Conservation (phyloP, 345 rosid species). For the Durio zibethinus region DNA sequence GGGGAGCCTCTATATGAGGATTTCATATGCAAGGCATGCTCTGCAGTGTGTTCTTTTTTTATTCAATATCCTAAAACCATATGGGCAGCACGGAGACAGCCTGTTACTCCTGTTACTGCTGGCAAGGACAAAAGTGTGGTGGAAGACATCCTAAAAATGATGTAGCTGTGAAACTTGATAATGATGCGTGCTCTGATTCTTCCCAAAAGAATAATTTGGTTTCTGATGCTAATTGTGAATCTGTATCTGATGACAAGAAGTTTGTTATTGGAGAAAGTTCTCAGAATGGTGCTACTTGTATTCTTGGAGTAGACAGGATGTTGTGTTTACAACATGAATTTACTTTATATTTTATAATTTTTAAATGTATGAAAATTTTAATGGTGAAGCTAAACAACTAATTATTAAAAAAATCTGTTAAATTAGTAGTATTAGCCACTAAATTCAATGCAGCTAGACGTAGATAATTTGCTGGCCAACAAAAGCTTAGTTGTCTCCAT, state of each 20-base stretch:
- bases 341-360: too few relatives aligned
- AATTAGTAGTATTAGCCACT: too few relatives aligned
- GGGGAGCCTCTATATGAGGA: slow-evolving; percentile 86
- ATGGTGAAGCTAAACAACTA: too few relatives aligned
- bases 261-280: slow-evolving; percentile 46
- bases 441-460: too few relatives aligned
- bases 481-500: too few relatives aligned
- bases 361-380: too few relatives aligned
- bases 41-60: slow-evolving; percentile 64
- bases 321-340: too few relatives aligned
- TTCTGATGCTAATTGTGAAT: slow-evolving; percentile 19
- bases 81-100: slow-evolving; percentile 41
- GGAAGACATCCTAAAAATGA: slow-evolving; percentile 35
- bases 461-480: too few relatives aligned
- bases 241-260: slow-evolving; percentile 24
- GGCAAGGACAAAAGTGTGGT: slow-evolving; percentile 49
- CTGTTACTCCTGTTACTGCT: slow-evolving; percentile 26
- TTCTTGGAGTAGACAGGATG: slow-evolving; percentile 33
- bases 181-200: slow-evolving; percentile 21
- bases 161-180: slow-evolving; percentile 42
- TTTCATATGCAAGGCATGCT: slow-evolving; percentile 78
- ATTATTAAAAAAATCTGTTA: too few relatives aligned
- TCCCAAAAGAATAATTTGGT: slow-evolving; percentile 11
- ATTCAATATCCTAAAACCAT: slow-evolving; percentile 56
- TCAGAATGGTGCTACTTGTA: slow-evolving; percentile 38